These are phyloP conservation scores for Curvularia eragrostidis DNA, from an alignment of 2,329 filamentous ascomycete species.

Conservation along the genomic window DNA sequence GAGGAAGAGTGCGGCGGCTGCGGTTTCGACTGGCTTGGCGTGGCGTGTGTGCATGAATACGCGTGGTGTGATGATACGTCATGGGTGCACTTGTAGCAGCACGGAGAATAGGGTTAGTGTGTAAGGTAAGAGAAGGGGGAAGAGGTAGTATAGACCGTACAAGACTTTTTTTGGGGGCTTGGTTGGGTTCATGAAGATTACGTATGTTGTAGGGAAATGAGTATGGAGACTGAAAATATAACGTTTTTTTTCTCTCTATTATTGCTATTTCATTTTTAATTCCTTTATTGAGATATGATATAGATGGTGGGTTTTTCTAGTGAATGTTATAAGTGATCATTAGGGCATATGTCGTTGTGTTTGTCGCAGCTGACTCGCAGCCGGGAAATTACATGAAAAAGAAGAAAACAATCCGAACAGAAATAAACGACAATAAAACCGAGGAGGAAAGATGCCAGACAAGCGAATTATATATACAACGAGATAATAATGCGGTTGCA, in stretches of 20 bases:
- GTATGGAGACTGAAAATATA: neutral
- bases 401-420: neutral
- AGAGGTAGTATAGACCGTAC: neutral
- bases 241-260: neutral
- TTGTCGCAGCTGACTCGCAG: neutral
- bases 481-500: constrained; percentile 18
- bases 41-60: neutral
- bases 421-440: neutral
- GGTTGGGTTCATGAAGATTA: neutral
- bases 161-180: neutral
- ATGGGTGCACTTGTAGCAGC: neutral
- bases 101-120: too few species aligned
- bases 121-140: neutral
- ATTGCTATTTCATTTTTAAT: too few species aligned
- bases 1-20: neutral
- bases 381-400: neutral
- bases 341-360: neutral
- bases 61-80: neutral
- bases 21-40: neutral
- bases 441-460: constrained; percentile 1
- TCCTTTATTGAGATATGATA: neutral
- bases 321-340: neutral
- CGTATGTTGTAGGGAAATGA: too few species aligned
- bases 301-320: neutral
- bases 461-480: constrained; percentile 25